A percentile compares a stretch with the other conserved stretches of the same genome.
phyloP scores from a whole-genome alignment of 164 flowering plant genomes.

The Chloranthus sessilifolius region DNA sequence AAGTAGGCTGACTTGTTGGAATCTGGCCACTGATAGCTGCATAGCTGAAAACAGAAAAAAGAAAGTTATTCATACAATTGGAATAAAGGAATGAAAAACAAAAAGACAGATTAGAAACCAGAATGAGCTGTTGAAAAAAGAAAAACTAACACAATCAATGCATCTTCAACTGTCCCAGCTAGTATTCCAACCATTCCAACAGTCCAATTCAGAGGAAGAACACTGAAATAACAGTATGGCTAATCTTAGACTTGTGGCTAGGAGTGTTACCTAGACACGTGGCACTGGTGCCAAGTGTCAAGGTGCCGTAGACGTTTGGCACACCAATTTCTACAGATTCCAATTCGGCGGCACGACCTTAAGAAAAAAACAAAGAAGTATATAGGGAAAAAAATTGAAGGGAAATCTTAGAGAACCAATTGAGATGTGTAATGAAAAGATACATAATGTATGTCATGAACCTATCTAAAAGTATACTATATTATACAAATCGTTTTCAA shows the following conservation, averaged over 20 bases:
- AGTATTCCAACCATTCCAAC: conserved; percentile 92
- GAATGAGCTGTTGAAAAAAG: background rate
- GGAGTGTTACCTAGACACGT: too few species aligned
- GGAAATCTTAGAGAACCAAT: too few species aligned
- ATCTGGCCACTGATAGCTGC: conserved; percentile 69
- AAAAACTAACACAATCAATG: conserved; percentile 60
- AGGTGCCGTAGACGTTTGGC: too few species aligned
- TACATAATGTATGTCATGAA: too few species aligned
- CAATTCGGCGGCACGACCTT: too few species aligned
- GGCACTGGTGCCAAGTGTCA: too few species aligned
- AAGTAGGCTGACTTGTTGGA: conserved; percentile 22
- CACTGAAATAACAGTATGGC: conserved; percentile 35
- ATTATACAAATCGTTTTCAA: too few species aligned
- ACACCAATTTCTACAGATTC: too few species aligned
- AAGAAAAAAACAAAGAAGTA: too few species aligned
- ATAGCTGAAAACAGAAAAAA: conserved; percentile 43
- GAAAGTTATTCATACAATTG: background rate
- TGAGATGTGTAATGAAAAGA: too few species aligned
- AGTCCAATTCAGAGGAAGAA: conserved; percentile 89
- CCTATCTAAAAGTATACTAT: too few species aligned
- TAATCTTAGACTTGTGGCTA: conserved; percentile 3
- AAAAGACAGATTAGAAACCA: background rate
- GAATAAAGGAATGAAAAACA: background rate
- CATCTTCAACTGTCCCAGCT: conserved; percentile 85
- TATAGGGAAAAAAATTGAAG: too few species aligned